Conservation (phyloP, 352 stramenopile species). For the Phytopythium litorale region DNA sequence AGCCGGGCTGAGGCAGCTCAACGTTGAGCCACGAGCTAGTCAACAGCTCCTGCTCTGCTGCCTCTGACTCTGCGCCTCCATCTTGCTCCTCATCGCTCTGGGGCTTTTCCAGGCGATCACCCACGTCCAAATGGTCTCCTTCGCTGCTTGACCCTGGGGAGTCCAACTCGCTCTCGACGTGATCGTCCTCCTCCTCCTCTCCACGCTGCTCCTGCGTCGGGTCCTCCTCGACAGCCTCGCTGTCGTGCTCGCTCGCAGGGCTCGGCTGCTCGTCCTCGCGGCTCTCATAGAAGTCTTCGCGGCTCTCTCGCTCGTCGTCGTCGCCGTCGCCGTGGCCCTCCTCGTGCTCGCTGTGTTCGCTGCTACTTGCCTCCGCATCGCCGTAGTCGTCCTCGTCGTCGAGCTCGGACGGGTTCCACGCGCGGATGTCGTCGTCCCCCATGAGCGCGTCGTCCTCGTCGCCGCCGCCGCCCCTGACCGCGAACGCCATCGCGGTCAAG, state of each 20-base stretch:
- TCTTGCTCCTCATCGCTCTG: background rate
- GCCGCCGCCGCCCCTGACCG: background rate
- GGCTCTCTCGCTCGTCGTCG: slow-evolving; percentile 13
- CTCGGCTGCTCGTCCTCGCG: background rate
- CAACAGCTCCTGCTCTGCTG: slow-evolving; percentile 1
- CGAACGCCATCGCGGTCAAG: background rate
- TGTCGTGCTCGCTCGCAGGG: background rate
- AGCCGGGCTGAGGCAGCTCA: background rate
- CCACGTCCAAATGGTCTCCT: background rate
- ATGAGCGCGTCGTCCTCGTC: slow-evolving; percentile 21
- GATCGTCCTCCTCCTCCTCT: slow-evolving; percentile 5
- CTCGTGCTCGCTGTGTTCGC: slow-evolving; percentile 5
- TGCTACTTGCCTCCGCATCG: slow-evolving; percentile 9
- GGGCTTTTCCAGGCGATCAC: background rate
- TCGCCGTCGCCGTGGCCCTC: background rate
- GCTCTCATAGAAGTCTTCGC: slow-evolving; percentile 3
- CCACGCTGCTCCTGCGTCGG: background rate
- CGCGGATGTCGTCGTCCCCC: slow-evolving; percentile 20
- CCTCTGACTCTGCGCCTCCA: background rate
- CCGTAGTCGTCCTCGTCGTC: slow-evolving; percentile 3
- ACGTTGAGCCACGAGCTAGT: slow-evolving; percentile 5
- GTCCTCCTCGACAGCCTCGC: background rate
- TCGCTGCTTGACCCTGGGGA: background rate
- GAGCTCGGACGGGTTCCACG: slow-evolving; percentile 7
- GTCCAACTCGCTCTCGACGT: slow-evolving; percentile 2